These are phyloP conservation scores for Talinum fruticosum DNA, from an alignment of 148 eudicot genomes.

Conservation along the genomic window DNA sequence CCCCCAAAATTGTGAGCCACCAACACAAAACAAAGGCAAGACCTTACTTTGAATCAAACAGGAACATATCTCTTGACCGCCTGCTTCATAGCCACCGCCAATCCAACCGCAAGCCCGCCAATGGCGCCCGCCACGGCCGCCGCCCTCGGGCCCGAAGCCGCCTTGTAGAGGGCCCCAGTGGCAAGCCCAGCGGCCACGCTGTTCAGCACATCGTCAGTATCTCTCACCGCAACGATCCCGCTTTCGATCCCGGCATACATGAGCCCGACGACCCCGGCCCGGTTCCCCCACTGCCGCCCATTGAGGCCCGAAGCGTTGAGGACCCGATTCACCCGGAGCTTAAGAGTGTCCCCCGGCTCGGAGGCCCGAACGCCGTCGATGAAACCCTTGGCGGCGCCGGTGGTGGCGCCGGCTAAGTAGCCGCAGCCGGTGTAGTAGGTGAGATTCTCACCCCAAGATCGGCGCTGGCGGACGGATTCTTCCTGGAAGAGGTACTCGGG, in stretches of 20 bases:
- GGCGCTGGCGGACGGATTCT: slow-evolving; percentile 67
- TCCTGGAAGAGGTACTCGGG: slow-evolving; percentile 85
- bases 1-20: neutral
- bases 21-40: neutral
- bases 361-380: slow-evolving; percentile 42
- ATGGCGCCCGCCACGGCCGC: slow-evolving; percentile 87
- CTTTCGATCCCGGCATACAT: slow-evolving; percentile 82
- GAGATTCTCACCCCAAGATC: slow-evolving; percentile 83
- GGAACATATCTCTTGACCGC: slow-evolving; percentile 61
- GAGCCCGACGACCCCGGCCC: slow-evolving; percentile 69
- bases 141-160: slow-evolving; percentile 70
- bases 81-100: slow-evolving; percentile 66
- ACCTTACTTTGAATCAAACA: slow-evolving; percentile 33
- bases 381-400: slow-evolving; percentile 63
- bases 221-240: slow-evolving; percentile 63
- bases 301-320: slow-evolving; percentile 57
- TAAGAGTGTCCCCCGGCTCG: slow-evolving; percentile 59
- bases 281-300: slow-evolving; percentile 72
- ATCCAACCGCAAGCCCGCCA: slow-evolving; percentile 73
- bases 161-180: slow-evolving; percentile 76
- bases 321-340: slow-evolving; percentile 63
- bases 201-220: slow-evolving; percentile 66
- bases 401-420: slow-evolving; percentile 56
- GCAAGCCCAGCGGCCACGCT: slow-evolving; percentile 85
- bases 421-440: slow-evolving; percentile 86